A percentile compares a stretch with the other conserved stretches of the same genome.
Evolutionary conservation across 129 eudicot species (phyloP).

Genomic region (Tagetes patula): DNA sequence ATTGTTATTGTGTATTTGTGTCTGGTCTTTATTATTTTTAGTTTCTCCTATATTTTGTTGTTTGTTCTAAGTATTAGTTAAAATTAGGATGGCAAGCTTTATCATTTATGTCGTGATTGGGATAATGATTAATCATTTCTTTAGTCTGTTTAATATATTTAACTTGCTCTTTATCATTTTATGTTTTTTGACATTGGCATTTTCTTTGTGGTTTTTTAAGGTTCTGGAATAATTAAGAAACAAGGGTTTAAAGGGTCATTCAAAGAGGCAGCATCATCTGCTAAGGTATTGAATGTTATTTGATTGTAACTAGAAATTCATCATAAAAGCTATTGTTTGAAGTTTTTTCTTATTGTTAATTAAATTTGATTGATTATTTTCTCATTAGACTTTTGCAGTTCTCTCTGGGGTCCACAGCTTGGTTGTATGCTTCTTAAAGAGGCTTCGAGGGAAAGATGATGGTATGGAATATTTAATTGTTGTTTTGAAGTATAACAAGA

Average conservation of each 20-base stretch:
- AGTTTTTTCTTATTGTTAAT: neutral
- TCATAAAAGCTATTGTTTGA: neutral
- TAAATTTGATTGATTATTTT: neutral
- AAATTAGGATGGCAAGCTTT: neutral
- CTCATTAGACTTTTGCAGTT: conserved; percentile 81
- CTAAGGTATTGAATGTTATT: conserved; percentile 56
- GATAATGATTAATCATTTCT: neutral
- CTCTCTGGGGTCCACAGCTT: conserved; percentile 88
- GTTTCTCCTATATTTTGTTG: neutral
- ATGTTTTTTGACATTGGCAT: neutral
- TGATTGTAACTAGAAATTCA: conserved; percentile 12
- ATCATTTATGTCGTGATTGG: neutral
- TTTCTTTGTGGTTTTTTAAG: conserved; percentile 34
- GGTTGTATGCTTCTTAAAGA: conserved; percentile 86
- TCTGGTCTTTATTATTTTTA: neutral
- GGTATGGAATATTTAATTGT: conserved; percentile 43
- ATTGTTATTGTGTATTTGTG: neutral
- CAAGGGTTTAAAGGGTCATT: conserved; percentile 87
- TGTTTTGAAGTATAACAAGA: neutral
- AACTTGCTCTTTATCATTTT: neutral
- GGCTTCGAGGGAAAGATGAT: conserved; percentile 91
- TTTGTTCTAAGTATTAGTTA: neutral
- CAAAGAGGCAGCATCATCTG: conserved; percentile 73
- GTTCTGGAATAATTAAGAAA: conserved; percentile 80
- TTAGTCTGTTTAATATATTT: neutral